A percentile compares a stretch with the other conserved stretches of the same genome.
phyloP scores from a whole-genome alignment of 495 filamentous ascomycete species.

The Aspergillus baeticus region DNA sequence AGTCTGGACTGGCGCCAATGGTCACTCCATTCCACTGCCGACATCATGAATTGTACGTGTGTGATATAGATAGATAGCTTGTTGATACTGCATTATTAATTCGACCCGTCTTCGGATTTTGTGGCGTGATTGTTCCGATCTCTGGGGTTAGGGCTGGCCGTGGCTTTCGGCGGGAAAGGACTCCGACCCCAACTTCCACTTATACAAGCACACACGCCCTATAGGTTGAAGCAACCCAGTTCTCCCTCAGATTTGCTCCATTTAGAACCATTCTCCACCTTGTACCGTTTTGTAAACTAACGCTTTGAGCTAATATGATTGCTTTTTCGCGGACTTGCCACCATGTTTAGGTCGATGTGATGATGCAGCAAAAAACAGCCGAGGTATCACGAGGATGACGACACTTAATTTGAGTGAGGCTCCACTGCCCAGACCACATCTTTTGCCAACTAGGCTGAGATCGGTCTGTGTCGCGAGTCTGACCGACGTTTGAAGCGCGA shows the following conservation, averaged over 20 bases:
- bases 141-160: neutral
- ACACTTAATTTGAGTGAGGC: constrained; percentile 5
- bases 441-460: constrained; percentile 2
- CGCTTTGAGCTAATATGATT: too few species aligned
- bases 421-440: constrained; percentile 8
- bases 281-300: too few species aligned
- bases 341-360: neutral
- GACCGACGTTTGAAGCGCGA: neutral
- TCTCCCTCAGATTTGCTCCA: too few species aligned
- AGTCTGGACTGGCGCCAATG: neutral
- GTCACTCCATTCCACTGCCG: neutral
- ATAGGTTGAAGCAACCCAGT: too few species aligned
- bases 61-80: constrained; percentile 17
- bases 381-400: constrained; percentile 20
- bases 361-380: constrained; percentile 8
- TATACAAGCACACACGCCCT: too few species aligned
- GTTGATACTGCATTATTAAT: neutral
- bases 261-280: too few species aligned
- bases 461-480: constrained; percentile 3
- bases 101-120: neutral
- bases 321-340: too few species aligned
- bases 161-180: neutral
- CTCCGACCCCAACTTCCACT: neutral
- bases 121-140: neutral
- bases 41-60: constrained; percentile 16